Base-by-base conservation (phyloP, 768 basidiomycete genomes). In the Mycena maculata region DNA sequence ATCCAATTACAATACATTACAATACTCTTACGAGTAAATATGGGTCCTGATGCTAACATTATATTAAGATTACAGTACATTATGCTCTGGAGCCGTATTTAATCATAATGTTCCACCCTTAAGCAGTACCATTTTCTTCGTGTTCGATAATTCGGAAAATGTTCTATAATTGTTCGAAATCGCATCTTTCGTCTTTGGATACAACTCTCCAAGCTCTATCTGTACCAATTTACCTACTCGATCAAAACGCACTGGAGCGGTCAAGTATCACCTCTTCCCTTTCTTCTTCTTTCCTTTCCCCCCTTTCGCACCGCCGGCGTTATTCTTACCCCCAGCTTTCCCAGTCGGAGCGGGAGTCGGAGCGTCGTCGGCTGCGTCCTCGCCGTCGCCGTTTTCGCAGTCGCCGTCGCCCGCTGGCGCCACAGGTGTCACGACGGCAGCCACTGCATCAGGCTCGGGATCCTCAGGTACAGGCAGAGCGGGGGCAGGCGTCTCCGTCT, bases 261-360 rank as follows among this genome's bases (percentile, higher is more conserved):
- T 31, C 45, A 13, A 25, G 23, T 38, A 58, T 48, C 33, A 52
- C 60, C 33, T n/a, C 33, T 62, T 62, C 22, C 52, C 52, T 45
- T 63, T 63, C 61, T 63, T 63, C 60, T 62, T 62, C 60, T 53
- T 53, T 23, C 50, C 60, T 42, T 63, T 63, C 41, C 50, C 60
- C 27, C 50, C 52, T 23, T 54, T 62, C 60, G n/a, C 42, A 36
- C 48, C 60, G 27, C 60, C 60, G 20, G 38, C 60, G 31, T 36
- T 50, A 60, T 61, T 61, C 60, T 61, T 61, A n/a, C 50, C 60
- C 22, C 22, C 60, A 27, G 39, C 49, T 53, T 61, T 61, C 28
- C 49, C 50, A 60, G 28, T 42, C 39, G 11, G 13, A 58, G 57
- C 30, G 13, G 55, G 39, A 45, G 57, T 16, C 15, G 38, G 42